Evolutionary conservation across 768 basidiomycete species (phyloP), one percentile per base, ranked within the genome.

Genomic region (Leccinum olivaceopallidum): DNA sequence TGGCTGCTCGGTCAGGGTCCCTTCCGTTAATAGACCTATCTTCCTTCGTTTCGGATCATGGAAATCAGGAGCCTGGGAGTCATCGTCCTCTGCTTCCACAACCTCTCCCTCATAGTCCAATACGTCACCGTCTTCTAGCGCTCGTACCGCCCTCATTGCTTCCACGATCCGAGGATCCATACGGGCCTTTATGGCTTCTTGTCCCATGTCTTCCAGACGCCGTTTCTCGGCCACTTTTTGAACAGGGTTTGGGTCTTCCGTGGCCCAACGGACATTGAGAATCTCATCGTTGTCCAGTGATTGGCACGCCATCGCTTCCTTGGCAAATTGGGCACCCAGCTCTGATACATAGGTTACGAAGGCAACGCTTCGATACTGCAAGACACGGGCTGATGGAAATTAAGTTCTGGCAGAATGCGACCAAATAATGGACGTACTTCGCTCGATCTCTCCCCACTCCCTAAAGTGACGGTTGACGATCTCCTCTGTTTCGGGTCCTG

Each of bases 241-340:
- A 0, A 85, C 86, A 1, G 96, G 97, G 72, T 99, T 99, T 1
- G 97, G 97, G 73, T 99, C 97, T 71, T 97, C 96, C 0, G 96
- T 98, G 37, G 97, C 97, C 97, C 97, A 99, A 53, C 96, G 89
- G 56, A 98, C 95, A 75, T 99, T 99, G 61, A 98, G 83, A 62
- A 98, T 95, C 70, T 99, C 97, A 72, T 97, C 95, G 67, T 94
- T 91, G 72, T 98, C 97, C 64, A 98, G 81, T 18, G 92, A 95
- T 75, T 99, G 97, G 75, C 95, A 95, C 16, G 96, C 94, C 97
- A 99, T 99, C 1, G 96, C 86, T 74, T 99, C 97, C 72, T 97
- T 97, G 18, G 97, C 97, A 72, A 99, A 99, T 69, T 95, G 92
- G 4, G 93, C 97, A 67, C 87, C 78, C 53, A 90, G 71, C 72